These are phyloP conservation scores for Kitagawia praeruptora DNA, from an alignment of 129 eudicot genomes.

Conservation along the genomic window DNA sequence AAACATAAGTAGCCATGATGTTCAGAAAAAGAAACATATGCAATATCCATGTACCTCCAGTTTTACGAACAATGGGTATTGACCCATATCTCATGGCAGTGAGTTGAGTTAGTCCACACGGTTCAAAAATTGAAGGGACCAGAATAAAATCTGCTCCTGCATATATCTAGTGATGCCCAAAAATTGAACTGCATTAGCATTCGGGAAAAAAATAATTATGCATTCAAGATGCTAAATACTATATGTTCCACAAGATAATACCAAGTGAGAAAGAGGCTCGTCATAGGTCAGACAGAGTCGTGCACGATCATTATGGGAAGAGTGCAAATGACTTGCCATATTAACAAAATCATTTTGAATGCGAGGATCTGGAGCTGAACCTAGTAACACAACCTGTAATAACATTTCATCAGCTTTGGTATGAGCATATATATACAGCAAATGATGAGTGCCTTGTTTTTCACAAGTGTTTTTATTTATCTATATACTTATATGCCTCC, in stretches of 20 bases:
- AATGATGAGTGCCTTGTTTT: neutral
- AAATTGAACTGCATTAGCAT: constrained; percentile 3
- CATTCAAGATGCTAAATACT: neutral
- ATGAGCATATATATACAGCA: neutral
- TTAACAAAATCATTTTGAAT: constrained; percentile 89
- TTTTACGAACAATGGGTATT: constrained; percentile 87
- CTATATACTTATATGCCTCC: neutral
- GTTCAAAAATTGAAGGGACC: constrained; percentile 98
- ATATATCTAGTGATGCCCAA: constrained; percentile 50
- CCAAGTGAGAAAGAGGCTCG: constrained; percentile 97
- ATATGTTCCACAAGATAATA: constrained; percentile 21
- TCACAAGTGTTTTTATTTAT: neutral
- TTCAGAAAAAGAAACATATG: neutral
- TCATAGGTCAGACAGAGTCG: constrained; percentile 90
- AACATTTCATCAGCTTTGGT: neutral
- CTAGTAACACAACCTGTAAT: constrained; percentile 75
- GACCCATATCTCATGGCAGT: constrained; percentile 99
- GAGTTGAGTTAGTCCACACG: constrained; percentile 99
- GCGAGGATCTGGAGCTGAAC: constrained; percentile 98
- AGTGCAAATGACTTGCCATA: constrained; percentile 78
- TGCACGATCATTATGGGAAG: constrained; percentile 76
- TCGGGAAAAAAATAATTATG: neutral
- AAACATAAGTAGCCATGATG: neutral
- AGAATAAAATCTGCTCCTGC: constrained; percentile 92
- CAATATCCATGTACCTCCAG: constrained; percentile 62